Evolutionary conservation across 768 basidiomycete species (phyloP).

Genomic region (Tulasnella sp.): DNA sequence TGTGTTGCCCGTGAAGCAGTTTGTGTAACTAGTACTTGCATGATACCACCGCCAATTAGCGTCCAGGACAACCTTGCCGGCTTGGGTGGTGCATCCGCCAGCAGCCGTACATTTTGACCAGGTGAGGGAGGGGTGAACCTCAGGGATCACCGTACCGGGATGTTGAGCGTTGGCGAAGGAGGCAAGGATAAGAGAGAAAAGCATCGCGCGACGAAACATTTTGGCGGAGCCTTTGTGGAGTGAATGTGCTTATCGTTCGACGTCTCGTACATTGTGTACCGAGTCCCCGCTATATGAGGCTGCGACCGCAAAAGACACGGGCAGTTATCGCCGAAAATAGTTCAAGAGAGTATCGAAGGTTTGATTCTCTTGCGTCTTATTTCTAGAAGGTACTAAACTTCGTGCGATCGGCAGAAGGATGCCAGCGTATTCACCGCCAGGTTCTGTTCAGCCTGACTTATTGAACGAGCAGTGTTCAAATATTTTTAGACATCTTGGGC

Average conservation of each 20-base stretch:
- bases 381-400: neutral
- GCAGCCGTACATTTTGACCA: constrained; percentile 39
- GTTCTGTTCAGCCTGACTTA: neutral
- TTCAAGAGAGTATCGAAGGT: neutral
- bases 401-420: too few species aligned
- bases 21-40: neutral
- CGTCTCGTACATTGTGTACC: neutral
- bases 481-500: neutral
- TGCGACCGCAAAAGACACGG: neutral
- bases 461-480: neutral
- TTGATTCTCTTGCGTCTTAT: neutral
- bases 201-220: neutral
- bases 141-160: constrained; percentile 41
- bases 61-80: constrained; percentile 11
- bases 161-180: constrained; percentile 42
- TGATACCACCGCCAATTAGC: constrained; percentile 14
- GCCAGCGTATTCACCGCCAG: neutral
- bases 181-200: constrained; percentile 27
- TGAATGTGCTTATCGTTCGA: neutral
- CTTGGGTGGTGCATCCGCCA: neutral
- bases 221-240: neutral
- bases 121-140: constrained; percentile 42
- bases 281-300: neutral
- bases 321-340: neutral
- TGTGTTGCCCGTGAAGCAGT: neutral